Evolutionary conservation across 345 rosid genomes (phyloP), one percentile per base, ranked within the genome.

Genomic region (Mercurialis annua): DNA sequence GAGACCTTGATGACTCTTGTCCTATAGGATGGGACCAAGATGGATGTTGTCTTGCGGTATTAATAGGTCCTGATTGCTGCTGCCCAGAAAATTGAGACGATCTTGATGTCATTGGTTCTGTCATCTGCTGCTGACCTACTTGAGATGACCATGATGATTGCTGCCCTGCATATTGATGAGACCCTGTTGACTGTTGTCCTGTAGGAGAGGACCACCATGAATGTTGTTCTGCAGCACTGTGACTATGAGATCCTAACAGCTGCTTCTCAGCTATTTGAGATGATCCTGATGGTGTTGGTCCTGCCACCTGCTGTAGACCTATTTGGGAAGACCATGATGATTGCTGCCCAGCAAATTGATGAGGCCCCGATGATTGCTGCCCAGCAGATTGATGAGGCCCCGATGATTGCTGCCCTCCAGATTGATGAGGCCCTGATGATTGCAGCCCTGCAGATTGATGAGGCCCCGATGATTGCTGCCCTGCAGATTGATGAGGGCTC

Each of bases 321-420:
- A 59, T 54, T 62, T 65, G 75, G 57, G 72, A 52, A n/a, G 63
- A 61, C 50, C 56, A 29, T 59, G 33, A 43, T 40, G 62, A 26
- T 10, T 65, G 75, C 56, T 72, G 66, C 36, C 53, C 70, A 4
- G 61, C 43, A 12, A 57, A 50, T 68, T 53, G 78, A 50, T 75
- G 59, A 23, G 71, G 51, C 50, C 65, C 64, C 21, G 72, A 62
- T 31, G 71, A 56, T 42, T 56, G 81, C 42, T 71, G 80, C 40
- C 70, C 68, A 9, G 2, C 40, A 16, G 15, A 53, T 20, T 44
- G 55, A 42, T 36, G 27, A 4, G 34, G 21, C 56, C 33, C 47
- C 1, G 59, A 49, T 57, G 70, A 53, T 10, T 72, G 70, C 42
- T 65, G 52, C 23, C 51, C 63, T 10, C 54, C 43, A 12, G 52